Evolutionary conservation across 2,329 filamentous ascomycete species (phyloP), one percentile per base, ranked within the genome.

Genomic region (Monosporascus sp.): DNA sequence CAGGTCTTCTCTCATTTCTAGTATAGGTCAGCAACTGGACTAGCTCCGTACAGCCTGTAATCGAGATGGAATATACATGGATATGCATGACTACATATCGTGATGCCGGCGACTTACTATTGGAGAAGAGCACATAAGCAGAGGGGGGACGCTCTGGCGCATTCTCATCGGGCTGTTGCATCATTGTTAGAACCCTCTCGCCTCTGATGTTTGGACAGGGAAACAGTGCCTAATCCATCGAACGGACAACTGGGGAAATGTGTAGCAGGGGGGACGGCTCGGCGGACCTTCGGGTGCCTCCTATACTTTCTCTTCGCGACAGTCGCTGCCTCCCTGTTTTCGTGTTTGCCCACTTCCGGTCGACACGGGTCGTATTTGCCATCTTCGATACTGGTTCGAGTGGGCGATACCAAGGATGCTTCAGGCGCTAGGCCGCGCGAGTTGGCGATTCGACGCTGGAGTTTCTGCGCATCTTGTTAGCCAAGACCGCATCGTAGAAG

Each of bases 71-170:
- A 49, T 26, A 14, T n/a, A 51, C 35, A 41, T 37, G 31, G 40
- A n/a, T 41, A 51, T 31, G 35, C 24, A 38, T 24, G 24, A 18
- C 31, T 35, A 14, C 31, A 35, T 5, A 20, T n/a, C 45, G 38
- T 26, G 9, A 44, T 24, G 51, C 52, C 46, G 38, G 49, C 7
- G 35, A 77, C 86, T 74, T 70, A 89, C 87, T 89, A 63, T 93
- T 93, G 1, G 89, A 92, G 65, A 94, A 94, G 17, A 93, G 80
- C 14, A 93, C 89, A 71, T 93, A 93, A 49, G 89, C 89, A 5
- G 89, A 93, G 0, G 88, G 87, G 1, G 89, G 88, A 24, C 89
- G 78, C 64, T 92, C 88, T 2, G 89, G 89, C 0, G 89, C 89
- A 72, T 89, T 84, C 54, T 91, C 86, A 61, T 94, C 89, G 3